These are phyloP conservation scores for Tetraselmis chui DNA, from an alignment of 139 green algal genomes.

Conservation along the genomic window DNA sequence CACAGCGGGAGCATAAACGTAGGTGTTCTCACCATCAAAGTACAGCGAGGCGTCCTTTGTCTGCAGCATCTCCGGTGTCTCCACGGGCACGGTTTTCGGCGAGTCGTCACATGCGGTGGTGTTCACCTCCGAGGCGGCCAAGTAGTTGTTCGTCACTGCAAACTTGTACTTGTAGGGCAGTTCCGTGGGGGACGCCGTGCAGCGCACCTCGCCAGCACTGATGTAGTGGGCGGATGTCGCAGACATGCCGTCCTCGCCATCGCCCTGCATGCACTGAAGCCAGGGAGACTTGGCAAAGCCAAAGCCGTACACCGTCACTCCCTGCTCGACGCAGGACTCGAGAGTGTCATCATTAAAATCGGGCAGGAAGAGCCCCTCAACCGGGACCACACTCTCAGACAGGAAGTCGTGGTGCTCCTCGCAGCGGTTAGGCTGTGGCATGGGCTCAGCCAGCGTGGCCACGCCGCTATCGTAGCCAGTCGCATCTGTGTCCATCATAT, in stretches of 20 bases:
- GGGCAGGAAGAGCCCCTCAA: slow-evolving; percentile 7
- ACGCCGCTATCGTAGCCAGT: not conserved
- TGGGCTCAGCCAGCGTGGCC: slow-evolving; percentile 1
- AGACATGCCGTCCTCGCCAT: slow-evolving; percentile 2
- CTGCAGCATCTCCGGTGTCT: not conserved
- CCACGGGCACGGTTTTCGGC: not conserved
- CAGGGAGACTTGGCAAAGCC: slow-evolving; percentile 18
- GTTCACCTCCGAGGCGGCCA: not conserved
- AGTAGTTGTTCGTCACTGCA: slow-evolving; percentile 16
- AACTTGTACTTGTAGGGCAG: slow-evolving; percentile 10
- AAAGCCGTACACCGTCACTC: slow-evolving; percentile 15
- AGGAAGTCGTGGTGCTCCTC: slow-evolving; percentile 7
- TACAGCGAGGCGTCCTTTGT: slow-evolving; percentile 11
- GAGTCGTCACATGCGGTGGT: too few relatives aligned
- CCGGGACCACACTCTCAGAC: not conserved
- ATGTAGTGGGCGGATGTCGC: slow-evolving; percentile 1
- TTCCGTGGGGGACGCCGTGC: slow-evolving; percentile 1
- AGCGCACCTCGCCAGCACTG: slow-evolving; percentile 11
- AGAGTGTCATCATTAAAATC: not conserved
- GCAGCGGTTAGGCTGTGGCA: slow-evolving; percentile 8
- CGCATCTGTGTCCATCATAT: not conserved
- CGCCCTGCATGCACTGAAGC: slow-evolving; percentile 13
- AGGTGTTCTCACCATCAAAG: slow-evolving; percentile 22
- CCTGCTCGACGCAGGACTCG: not conserved
- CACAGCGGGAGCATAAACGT: not conserved